These are phyloP conservation scores for Polytolypa hystricis DNA, from an alignment of 2,329 filamentous ascomycete species.

Conservation along the genomic window DNA sequence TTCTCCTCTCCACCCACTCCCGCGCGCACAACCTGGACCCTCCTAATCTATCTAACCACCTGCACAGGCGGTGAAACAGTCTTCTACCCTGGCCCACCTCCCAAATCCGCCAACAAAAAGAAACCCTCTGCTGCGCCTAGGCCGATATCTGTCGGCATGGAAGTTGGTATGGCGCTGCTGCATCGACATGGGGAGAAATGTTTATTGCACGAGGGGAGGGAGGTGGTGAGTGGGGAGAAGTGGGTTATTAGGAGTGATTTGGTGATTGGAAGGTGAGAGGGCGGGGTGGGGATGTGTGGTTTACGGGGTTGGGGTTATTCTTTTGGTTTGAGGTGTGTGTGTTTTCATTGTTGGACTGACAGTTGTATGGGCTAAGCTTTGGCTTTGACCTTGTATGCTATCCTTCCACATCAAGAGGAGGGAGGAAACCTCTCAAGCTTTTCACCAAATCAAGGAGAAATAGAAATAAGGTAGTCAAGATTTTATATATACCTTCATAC, in stretches of 20 bases:
- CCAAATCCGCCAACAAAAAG: constrained; percentile 26
- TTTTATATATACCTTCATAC: no score
- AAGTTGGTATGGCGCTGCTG: constrained; percentile 75
- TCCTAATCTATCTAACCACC: constrained; percentile 77
- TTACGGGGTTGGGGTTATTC: no score
- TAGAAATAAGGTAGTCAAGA: no score
- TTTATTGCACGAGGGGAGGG: constrained; percentile 74
- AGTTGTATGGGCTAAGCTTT: no score
- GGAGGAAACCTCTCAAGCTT: no score
- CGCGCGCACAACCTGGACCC: constrained; percentile 77
- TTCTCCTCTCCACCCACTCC: constrained; percentile 42
- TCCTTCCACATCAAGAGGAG: no score
- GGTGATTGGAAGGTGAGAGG: constrained; percentile 30
- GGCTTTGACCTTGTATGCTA: no score
- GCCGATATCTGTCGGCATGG: constrained; percentile 60
- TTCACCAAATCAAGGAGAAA: no score
- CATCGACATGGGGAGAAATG: constrained; percentile 86
- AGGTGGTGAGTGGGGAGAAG: constrained; percentile 73
- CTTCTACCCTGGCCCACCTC: constrained; percentile 61
- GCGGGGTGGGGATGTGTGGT: no score
- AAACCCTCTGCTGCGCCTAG: constrained; percentile 36
- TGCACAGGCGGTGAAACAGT: constrained; percentile 82
- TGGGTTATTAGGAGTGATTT: constrained; percentile 84
- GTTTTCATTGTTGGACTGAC: no score
- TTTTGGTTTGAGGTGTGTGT: no score